Evolutionary conservation across 2,329 filamentous ascomycete genomes (phyloP).

Genomic region (Reticulascus tulasneorum): DNA sequence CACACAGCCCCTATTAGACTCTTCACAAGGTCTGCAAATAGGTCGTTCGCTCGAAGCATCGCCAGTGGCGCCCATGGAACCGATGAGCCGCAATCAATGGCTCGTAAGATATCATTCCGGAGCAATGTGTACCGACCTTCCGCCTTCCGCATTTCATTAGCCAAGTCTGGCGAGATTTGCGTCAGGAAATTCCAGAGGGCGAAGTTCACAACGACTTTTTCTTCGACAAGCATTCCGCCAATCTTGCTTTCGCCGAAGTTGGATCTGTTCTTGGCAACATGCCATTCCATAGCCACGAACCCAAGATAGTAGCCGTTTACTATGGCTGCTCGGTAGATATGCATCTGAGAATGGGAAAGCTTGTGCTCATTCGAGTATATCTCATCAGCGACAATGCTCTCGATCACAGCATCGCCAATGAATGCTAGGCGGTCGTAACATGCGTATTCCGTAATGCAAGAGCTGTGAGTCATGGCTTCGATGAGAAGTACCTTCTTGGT

Average conservation of each 20-base stretch:
- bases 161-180: conserved; percentile 47
- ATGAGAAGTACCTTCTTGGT: conserved; percentile 62
- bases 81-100: conserved; percentile 42
- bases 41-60: conserved; percentile 65
- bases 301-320: conserved; percentile 79
- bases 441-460: conserved; percentile 41
- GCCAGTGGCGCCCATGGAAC: conserved; percentile 78
- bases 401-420: conserved; percentile 80
- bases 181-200: conserved; percentile 70
- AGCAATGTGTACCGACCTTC: conserved; percentile 43
- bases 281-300: conserved; percentile 64
- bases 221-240: conserved; percentile 10
- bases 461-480: conserved; percentile 79
- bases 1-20: conserved; percentile 77
- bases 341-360: conserved; percentile 59
- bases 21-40: conserved; percentile 81
- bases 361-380: conserved; percentile 46
- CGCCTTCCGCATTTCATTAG: conserved; percentile 38
- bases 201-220: too few species aligned
- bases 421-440: conserved; percentile 77
- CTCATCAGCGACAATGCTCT: conserved; percentile 66
- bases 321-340: conserved; percentile 68
- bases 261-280: conserved; percentile 11
- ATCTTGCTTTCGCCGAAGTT: conserved; percentile 13
- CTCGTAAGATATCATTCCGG: conserved; percentile 42